These are phyloP conservation scores for Pulveroboletus frians DNA, from an alignment of 768 basidiomycete genomes.

Conservation along the genomic window DNA sequence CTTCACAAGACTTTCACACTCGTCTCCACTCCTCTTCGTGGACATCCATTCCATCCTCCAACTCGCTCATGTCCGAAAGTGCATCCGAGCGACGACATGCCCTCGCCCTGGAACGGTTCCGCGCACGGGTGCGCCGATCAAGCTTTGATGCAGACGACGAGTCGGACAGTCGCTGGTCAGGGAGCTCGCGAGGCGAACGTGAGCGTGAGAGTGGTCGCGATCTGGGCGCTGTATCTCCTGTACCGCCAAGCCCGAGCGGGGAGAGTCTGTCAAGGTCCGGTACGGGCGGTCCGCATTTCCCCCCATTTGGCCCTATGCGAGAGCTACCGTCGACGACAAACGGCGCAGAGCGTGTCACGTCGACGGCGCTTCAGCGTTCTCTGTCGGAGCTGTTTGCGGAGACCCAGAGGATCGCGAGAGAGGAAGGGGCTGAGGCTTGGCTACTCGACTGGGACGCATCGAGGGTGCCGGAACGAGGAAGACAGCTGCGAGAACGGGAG, in stretches of 20 bases:
- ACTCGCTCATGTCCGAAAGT: constrained; percentile 41
- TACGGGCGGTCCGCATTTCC: constrained; percentile 6
- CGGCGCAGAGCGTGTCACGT: constrained; percentile 2
- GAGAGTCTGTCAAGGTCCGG: constrained; percentile 12
- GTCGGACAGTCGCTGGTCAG: constrained; percentile 20
- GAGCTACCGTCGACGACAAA: background rate
- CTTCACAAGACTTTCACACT: constrained; percentile 13
- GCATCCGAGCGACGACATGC: constrained; percentile 39
- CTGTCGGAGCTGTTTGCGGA: constrained; percentile 23
- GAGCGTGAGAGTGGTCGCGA: constrained; percentile 10
- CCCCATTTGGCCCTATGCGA: constrained; percentile 1
- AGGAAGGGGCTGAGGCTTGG: constrained; percentile 13
- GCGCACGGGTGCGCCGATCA: constrained; percentile 17
- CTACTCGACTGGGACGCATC: constrained; percentile 18
- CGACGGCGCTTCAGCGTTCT: constrained; percentile 17
- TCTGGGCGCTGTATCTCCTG: constrained; percentile 10
- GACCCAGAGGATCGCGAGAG: constrained; percentile 5
- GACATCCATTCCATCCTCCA: constrained; percentile 32
- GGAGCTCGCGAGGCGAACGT: constrained; percentile 14
- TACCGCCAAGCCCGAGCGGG: constrained; percentile 8
- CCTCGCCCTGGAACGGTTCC: constrained; percentile 34
- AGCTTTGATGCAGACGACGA: constrained; percentile 26
- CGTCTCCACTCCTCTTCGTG: constrained; percentile 26
- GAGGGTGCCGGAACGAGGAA: constrained; percentile 7
- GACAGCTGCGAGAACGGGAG: background rate